Conservation (phyloP, 139 green algal species). For the Tetraselmis chui region DNA sequence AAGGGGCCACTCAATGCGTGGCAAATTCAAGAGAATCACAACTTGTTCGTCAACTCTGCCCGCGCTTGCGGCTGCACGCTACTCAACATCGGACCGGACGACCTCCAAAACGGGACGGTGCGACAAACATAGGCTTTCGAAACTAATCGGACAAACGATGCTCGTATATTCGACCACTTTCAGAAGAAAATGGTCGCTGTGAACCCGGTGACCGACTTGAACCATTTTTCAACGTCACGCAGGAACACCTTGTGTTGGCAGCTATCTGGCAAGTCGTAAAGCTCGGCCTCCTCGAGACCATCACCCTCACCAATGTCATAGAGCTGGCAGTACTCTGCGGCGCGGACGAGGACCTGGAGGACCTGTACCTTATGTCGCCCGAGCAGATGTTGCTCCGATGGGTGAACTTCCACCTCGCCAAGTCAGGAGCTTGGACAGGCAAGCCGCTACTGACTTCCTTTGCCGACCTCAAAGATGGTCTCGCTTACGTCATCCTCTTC, state of each 20-base stretch:
- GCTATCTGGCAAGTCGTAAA: conserved; percentile 30
- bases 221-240: not conserved
- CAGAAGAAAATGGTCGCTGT: no score
- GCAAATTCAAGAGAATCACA: conserved; percentile 25
- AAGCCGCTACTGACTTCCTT: conserved; percentile 15
- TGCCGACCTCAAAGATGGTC: conserved; percentile 19
- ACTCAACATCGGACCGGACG: conserved; percentile 22
- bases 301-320: conserved; percentile 19
- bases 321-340: conserved; percentile 16
- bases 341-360: conserved; percentile 21
- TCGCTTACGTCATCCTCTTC: conserved; percentile 16
- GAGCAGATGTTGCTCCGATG: conserved; percentile 32
- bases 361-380: conserved; percentile 9
- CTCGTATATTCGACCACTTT: no score
- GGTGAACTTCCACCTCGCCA: conserved; percentile 27
- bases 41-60: conserved; percentile 28
- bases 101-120: conserved; percentile 19
- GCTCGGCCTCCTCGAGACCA: conserved; percentile 17
- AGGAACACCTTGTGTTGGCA: conserved; percentile 21
- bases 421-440: conserved; percentile 4
- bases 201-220: no score
- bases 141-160: not conserved
- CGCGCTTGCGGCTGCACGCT: conserved; percentile 20
- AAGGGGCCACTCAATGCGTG: conserved; percentile 7
- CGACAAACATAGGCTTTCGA: not conserved